phyloP scores from a whole-genome alignment of 2,329 filamentous ascomycete genomes.

The Penicillium decumbens region DNA sequence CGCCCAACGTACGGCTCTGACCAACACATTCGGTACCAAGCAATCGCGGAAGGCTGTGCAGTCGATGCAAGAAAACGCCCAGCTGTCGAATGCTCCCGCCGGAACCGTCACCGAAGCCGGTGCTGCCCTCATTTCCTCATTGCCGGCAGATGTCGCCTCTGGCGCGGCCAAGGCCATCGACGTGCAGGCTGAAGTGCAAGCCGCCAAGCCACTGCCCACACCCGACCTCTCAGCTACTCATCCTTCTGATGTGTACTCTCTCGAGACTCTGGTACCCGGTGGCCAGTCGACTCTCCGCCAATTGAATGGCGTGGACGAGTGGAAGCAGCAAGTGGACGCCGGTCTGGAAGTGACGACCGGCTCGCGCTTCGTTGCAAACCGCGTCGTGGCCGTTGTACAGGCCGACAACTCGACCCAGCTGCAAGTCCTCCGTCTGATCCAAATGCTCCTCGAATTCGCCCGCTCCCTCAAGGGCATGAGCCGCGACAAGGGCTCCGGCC shows the following conservation, averaged over 20 bases:
- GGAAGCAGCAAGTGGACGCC: slow-evolving; percentile 38
- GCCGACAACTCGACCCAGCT: slow-evolving; percentile 40
- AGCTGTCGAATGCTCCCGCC: slow-evolving; percentile 39
- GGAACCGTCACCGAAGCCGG: slow-evolving; percentile 38
- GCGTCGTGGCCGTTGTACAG: slow-evolving; percentile 38
- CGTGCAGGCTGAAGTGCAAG: slow-evolving; percentile 43
- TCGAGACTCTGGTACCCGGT: slow-evolving; percentile 42
- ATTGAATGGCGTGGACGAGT: slow-evolving; percentile 42
- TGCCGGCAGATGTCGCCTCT: slow-evolving; percentile 34
- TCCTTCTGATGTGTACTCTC: slow-evolving; percentile 45
- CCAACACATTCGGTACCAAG: slow-evolving; percentile 49
- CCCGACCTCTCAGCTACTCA: slow-evolving; percentile 42
- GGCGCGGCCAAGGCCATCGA: slow-evolving; percentile 32
- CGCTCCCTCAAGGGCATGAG: slow-evolving; percentile 33
- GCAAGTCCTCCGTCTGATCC: slow-evolving; percentile 44
- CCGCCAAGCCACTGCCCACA: slow-evolving; percentile 44
- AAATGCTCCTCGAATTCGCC: slow-evolving; percentile 42
- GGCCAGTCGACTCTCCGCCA: slow-evolving; percentile 40
- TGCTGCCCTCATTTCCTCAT: slow-evolving; percentile 42
- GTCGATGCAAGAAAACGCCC: slow-evolving; percentile 46
- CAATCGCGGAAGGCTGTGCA: slow-evolving; percentile 48
- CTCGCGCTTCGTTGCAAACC: slow-evolving; percentile 44
- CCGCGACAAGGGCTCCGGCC: slow-evolving; percentile 24
- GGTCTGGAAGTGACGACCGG: slow-evolving; percentile 36
- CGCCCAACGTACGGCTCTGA: slow-evolving; percentile 41